Base-by-base conservation (phyloP, 2,329 filamentous ascomycete species). In the Periconia digitata region DNA sequence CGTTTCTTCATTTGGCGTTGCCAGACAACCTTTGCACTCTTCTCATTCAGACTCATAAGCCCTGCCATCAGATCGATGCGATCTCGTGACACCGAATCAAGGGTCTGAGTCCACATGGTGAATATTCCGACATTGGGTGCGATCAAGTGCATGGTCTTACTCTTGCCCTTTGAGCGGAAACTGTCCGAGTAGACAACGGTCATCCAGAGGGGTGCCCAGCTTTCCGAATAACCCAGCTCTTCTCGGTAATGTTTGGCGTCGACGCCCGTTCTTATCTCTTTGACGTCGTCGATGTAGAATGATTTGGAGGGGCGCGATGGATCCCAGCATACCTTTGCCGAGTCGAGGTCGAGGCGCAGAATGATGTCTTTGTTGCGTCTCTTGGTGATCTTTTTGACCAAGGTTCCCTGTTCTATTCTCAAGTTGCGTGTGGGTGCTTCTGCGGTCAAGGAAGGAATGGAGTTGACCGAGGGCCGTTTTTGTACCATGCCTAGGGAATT, bases 271-370 rank as follows among this genome's bases (percentile, higher is more conserved):
- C 92, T 85, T 40, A 97, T 91, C 64, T 96, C 91, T 63, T 89
- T 87, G 62, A 99, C 92, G 68, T 97, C 91, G 63, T 99, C 94
- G 54, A 99, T 89, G 70, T 95, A 95, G 55, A 99, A 87, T 44
- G 84, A 85, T 69, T 96, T 97, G 20, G 85, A 83, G 1, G 88
- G 85, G 29, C 89, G 85, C 8, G 81, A 83, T 40, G 85, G 82
- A 70, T 95, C 89, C 92, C 92, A 97, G 21, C 82, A 87, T 20
- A 99, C 89, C 70, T 91, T 94, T 51, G 89, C 92, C 1, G 87
- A 83, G 63, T 92, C 87, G 20, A 87, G 80, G 62, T 97, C 90
- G 20, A 97, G 83, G 44, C 86, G 83, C 60, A 96, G 84, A 21
- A 81, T 82, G 66, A 94, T 90, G 46, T 80, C 76, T 54, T 86